Evolutionary conservation across 441 rosid species (phyloP), one percentile per base, ranked within the genome.

Genomic region (Aquilaria agallochum): DNA sequence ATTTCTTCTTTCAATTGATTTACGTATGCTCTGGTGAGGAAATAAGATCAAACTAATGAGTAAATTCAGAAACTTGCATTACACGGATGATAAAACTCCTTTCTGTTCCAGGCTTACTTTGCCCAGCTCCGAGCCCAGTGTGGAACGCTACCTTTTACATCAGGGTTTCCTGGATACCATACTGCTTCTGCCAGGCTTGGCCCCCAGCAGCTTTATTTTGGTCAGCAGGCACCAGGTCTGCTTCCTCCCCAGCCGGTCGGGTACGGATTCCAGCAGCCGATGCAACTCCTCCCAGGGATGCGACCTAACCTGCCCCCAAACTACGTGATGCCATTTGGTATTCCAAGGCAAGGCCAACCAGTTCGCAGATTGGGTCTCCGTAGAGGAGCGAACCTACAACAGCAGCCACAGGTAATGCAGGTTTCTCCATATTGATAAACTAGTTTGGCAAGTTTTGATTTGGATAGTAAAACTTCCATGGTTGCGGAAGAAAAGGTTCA

Each of bases 231-330:
- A 32, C 78, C 78, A 50, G 78, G 80, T 55, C 27, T 79, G 61
- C 48, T 82, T 8, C 77, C 88, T 13, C 72, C 83, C 63, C 93
- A 84, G 70, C 79, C 74, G 59, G 67, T 78, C 57, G 83, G 86
- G 5, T 86, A 76, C 44, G 82, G 90, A 6, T 87, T 75, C 72
- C 86, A 77, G 67, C 74, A 78, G 45, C 45, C 45, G 9, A 8
- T 4, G 58, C 90, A 83, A 59, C 72, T 77, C 67, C 60, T 80
- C 68, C 78, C 81, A 2, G 90, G 90, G 11, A 64, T 82, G 65
- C 83, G 83, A 20, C 79, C 84, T 9, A 82, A 74, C 45, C 69
- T 64, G 2, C 68, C 75, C 0, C 76, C 75, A 31, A 87, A 79
- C 67, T 82, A 56, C 64, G 63, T 80, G 36, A 53, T 84, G 78